A percentile compares a stretch with the other conserved stretches of the same genome.
These are phyloP conservation scores for Neohortaea acidophila DNA, from an alignment of 495 filamentous ascomycete genomes.

Conservation along the genomic window DNA sequence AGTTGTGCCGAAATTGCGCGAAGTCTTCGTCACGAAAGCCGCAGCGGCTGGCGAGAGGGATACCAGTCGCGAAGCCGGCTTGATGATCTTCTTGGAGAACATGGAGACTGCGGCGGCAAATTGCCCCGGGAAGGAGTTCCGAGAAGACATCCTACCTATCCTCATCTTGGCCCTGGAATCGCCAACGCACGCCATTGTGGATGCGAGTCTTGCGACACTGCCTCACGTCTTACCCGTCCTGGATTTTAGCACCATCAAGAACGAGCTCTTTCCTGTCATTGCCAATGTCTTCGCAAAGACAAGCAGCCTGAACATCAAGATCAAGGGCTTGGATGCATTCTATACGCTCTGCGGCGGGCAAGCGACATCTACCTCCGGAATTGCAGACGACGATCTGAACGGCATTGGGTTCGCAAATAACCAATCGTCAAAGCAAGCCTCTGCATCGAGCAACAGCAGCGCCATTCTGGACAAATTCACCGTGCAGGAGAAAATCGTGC, in stretches of 20 bases:
- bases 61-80: slow-evolving; percentile 67
- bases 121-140: slow-evolving; percentile 81
- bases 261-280: slow-evolving; percentile 84
- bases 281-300: slow-evolving; percentile 82
- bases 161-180: slow-evolving; percentile 70
- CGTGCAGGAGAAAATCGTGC: slow-evolving; percentile 90
- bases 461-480: slow-evolving; percentile 92
- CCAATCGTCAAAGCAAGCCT: slow-evolving; percentile 25
- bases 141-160: slow-evolving; percentile 82
- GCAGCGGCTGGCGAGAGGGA: slow-evolving; percentile 48
- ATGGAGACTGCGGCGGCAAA: slow-evolving; percentile 58
- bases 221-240: slow-evolving; percentile 61
- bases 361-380: slow-evolving; percentile 23
- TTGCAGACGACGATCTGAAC: slow-evolving; percentile 49
- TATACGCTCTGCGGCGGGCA: slow-evolving; percentile 70
- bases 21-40: slow-evolving; percentile 48
- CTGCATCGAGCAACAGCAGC: slow-evolving; percentile 31
- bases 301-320: slow-evolving; percentile 83
- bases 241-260: slow-evolving; percentile 91
- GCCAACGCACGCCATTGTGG: slow-evolving; percentile 72
- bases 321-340: slow-evolving; percentile 79
- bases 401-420: slow-evolving; percentile 30
- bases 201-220: slow-evolving; percentile 62
- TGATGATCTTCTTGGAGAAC: slow-evolving; percentile 80
- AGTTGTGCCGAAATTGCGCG: slow-evolving; percentile 67